Conservation (phyloP, 257 asterid genomes). For the Capsicum baccatum region DNA sequence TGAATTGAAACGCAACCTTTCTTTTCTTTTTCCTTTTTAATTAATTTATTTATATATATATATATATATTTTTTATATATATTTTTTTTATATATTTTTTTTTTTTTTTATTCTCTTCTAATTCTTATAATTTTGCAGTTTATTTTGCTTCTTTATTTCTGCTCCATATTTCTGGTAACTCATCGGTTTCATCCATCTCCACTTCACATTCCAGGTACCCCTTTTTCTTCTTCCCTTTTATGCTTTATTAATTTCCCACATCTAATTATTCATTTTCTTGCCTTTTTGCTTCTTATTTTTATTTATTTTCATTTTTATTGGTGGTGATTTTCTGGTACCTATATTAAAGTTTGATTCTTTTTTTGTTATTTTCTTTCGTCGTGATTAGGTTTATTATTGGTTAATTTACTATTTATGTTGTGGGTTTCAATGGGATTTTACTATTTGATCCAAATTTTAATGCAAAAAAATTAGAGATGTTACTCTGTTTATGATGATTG, state of each 20-base stretch:
- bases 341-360: constrained; percentile 6
- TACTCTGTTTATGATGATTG: too few relatives aligned
- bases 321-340: constrained; percentile 5
- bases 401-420: not conserved
- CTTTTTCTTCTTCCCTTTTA: not conserved
- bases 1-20: too few relatives aligned
- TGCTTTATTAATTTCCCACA: not conserved
- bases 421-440: constrained; percentile 10
- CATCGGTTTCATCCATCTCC: constrained; percentile 24
- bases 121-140: not conserved
- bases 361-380: not conserved
- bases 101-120: too few relatives aligned
- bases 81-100: too few relatives aligned
- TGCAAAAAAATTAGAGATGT: too few relatives aligned
- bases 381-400: not conserved
- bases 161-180: constrained; percentile 28
- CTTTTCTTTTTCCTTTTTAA: too few relatives aligned
- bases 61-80: too few relatives aligned
- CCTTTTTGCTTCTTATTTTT: not conserved
- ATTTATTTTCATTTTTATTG: not conserved
- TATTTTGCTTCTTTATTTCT: not conserved
- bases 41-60: too few relatives aligned
- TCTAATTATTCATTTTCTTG: constrained; percentile 8
- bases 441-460: not conserved
- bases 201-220: constrained; percentile 26